Evolutionary conservation across 1,284 basidiomycete species (phyloP), one percentile per base, ranked within the genome.

Genomic region (Melampsora larici-populina): DNA sequence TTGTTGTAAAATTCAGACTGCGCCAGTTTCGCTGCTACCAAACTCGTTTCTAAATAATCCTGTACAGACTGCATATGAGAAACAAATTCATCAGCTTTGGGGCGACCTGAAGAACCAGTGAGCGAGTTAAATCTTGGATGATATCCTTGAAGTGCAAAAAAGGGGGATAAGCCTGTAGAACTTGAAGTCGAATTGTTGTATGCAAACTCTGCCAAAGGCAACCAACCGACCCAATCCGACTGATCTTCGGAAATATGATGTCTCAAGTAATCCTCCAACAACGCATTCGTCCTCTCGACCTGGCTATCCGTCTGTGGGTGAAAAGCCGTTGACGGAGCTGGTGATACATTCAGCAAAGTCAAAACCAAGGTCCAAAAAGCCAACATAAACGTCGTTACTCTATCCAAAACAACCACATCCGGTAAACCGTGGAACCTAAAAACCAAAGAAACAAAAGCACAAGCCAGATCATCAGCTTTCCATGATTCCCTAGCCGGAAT

Each of bases 101-200:
- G 26, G 48, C 77, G 65, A 36, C 55, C 68, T 2, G 78, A 63
- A 11, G 9, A n/a, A 11, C 62, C 40, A 13, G 55, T 31, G 24
- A 64, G 43, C n/a, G 46, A 33, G 64, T 51, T 72, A 46, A 82
- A 78, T 8, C 73, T 81, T 9, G 85, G 85, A 67, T 84, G 79
- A 67, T 82, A 86, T 18, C 83, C 86, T 18, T 82, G 79, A 70
- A 85, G 84, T 51, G 85, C 84, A 48, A 81, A 84, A 82, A 87
- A 87, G 0, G 86, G 87, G 1, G 86, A 82, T 18, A 29, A 18
- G 0, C 40, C 60, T 29, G 84, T 86, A 2, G 84, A 82, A 0
- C 79, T 64, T 40, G 82, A 49, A 13, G 58, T 66, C 0, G 80
- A 79, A 64, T 84, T 83, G 80, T 85, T 85, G 69, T 82, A 80